A percentile compares a stretch with the other conserved stretches of the same genome.
phyloP scores from a whole-genome alignment of 148 eudicot genomes.

The Spergularia bocconei region DNA sequence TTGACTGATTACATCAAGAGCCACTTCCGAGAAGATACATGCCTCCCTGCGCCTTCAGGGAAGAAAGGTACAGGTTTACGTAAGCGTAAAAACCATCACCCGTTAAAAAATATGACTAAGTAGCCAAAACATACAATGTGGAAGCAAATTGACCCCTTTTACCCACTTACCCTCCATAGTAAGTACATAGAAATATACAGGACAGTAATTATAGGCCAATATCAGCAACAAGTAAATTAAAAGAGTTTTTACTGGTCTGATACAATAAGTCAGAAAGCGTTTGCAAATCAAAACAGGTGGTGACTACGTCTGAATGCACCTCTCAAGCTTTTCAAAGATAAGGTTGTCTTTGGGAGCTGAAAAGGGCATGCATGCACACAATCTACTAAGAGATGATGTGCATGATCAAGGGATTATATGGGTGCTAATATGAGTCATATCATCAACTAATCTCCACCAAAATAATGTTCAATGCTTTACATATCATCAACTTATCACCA shows the following conservation, averaged over 20 bases:
- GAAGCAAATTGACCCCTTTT: too few species aligned
- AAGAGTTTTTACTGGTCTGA: neutral
- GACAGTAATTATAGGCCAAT: too few species aligned
- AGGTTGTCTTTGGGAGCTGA: neutral
- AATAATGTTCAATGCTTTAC: constrained; percentile 1
- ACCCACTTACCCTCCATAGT: too few species aligned
- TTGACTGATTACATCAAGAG: too few species aligned
- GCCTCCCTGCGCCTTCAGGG: too few species aligned
- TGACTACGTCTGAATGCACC: constrained; percentile 15
- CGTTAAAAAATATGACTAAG: too few species aligned
- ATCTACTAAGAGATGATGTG: neutral
- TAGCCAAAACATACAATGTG: too few species aligned
- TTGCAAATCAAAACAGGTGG: constrained; percentile 3
- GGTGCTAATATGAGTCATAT: constrained; percentile 15
- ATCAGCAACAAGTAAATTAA: neutral
- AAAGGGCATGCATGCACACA: neutral
- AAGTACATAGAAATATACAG: too few species aligned
- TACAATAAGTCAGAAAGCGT: neutral
- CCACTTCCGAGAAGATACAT: too few species aligned
- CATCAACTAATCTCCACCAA: constrained; percentile 3
- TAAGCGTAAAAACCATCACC: too few species aligned
- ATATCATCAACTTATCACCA: neutral
- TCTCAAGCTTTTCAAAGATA: constrained; percentile 11
- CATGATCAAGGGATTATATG: neutral
- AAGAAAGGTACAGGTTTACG: too few species aligned